Base-by-base conservation (phyloP, 2,329 filamentous ascomycete species). In the Cercospora sp. region DNA sequence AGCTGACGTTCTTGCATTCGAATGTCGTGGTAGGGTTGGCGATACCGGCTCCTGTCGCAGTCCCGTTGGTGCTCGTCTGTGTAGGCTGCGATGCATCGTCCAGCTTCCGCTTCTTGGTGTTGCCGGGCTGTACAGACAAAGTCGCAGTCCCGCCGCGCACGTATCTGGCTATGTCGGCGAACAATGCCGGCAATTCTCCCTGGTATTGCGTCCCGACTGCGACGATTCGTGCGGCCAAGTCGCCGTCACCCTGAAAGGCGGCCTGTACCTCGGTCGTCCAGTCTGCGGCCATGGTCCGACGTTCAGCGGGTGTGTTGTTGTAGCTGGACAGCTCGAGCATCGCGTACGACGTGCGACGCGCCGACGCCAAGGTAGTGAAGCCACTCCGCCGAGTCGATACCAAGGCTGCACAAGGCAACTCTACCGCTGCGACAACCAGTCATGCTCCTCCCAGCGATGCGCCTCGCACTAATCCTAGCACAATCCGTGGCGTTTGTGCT, bases 1-100 rank as follows among this genome's bases (percentile, higher is more conserved):
- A 89, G 65, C 86, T 88, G 64, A 88, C 80, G 71, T 89, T 87
- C 65, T 82, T 81, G 68, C 84, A 80, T 67, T 83, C 82, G 67
- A 84, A 82, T 51, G 68, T 69, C 53, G 72, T 66, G n/a, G 53
- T 67, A 40, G 81, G 78, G 60, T 78, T 75, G 40, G 76, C 71
- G 63, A 78, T 74, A 33, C 67, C 75, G n/a, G 69, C 60, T 13
- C 55, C 67, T 51, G 31, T 33, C 20, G 31, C 31, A 18, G 60
- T 60, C 20, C 67, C 64, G n/a, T 71, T 70, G 10, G 66, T 60
- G 18, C 66, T 16, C 30, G 51, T 33, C n/a, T 40, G 28, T 31
- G 62, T 60, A 36, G 64, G 63, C 20, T 60, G 69, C 1, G 23
- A 36, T 28, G 77, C 79, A 75, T 83, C 81, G 57, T 81, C 79